Evolutionary conservation across 371 early-diverging fungal species (phyloP).

Genomic region (Mucor piriformis): DNA sequence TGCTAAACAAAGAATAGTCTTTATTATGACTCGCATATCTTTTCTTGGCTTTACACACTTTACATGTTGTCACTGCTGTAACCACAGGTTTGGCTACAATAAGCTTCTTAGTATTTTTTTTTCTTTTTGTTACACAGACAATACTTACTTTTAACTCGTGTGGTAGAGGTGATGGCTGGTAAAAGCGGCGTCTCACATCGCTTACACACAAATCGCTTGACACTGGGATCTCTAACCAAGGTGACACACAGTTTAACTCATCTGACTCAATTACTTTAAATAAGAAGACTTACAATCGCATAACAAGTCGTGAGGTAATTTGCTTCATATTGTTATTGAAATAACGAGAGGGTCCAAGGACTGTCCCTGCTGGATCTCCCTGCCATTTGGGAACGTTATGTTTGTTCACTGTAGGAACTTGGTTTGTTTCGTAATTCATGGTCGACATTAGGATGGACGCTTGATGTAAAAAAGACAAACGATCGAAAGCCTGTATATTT

Average conservation of each 20-base stretch:
- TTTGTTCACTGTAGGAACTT: neutral
- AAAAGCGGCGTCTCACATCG: constrained; percentile 45
- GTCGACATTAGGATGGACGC: constrained; percentile 45
- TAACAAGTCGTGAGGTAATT: constrained; percentile 35
- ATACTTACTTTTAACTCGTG: constrained; percentile 33
- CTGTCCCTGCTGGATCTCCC: constrained; percentile 28
- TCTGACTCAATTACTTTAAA: neutral
- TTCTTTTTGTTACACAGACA: neutral
- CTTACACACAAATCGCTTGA: constrained; percentile 44
- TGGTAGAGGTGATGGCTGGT: constrained; percentile 34
- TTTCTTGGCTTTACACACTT: constrained; percentile 29
- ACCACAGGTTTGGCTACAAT: constrained; percentile 35
- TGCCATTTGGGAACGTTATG: constrained; percentile 14
- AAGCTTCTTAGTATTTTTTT: no score
- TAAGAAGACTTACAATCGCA: constrained; percentile 37
- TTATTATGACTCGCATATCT: constrained; percentile 20
- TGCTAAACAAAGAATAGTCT: constrained; percentile 25
- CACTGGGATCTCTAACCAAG: constrained; percentile 40
- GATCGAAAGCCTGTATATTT: constrained; percentile 38
- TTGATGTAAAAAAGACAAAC: constrained; percentile 46
- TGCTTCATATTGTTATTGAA: constrained; percentile 42
- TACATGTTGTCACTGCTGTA: constrained; percentile 29
- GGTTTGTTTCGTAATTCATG: constrained; percentile 2
- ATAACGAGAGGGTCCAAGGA: constrained; percentile 33
- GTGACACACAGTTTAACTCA: neutral